Evolutionary conservation across 148 eudicot species (phyloP).

Genomic region (Rhododendron mucronatum): DNA sequence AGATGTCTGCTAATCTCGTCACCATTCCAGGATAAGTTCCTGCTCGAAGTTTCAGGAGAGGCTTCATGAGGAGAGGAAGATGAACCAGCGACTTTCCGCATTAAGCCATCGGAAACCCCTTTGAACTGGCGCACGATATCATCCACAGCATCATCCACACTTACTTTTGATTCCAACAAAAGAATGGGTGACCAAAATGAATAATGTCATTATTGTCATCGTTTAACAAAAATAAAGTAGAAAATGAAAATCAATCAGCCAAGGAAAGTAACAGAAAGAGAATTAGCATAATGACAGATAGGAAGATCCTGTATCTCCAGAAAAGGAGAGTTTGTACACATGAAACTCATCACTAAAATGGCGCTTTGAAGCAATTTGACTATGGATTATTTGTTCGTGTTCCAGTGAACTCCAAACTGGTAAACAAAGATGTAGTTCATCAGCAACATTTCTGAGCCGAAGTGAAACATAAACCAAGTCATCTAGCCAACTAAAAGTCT

Average conservation of each 20-base stretch:
- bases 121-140: constrained; percentile 92
- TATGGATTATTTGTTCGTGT: background rate
- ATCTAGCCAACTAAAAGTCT: background rate
- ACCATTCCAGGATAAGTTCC: constrained; percentile 54
- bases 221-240: background rate
- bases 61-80: constrained; percentile 44
- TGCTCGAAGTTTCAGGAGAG: constrained; percentile 27
- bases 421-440: background rate
- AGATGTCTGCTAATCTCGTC: constrained; percentile 38
- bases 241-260: background rate
- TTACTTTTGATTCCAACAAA: constrained; percentile 43
- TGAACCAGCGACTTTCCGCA: constrained; percentile 64
- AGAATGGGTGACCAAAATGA: background rate
- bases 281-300: constrained; percentile 1
- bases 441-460: background rate
- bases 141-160: constrained; percentile 97
- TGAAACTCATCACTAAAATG: background rate
- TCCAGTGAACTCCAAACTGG: background rate
- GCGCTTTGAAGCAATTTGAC: background rate
- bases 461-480: background rate
- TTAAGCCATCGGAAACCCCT: constrained; percentile 91
- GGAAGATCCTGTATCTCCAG: constrained; percentile 21
- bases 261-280: background rate
- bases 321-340: background rate
- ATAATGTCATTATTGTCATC: constrained; percentile 1